Percentiles rank a stretch among this genome's conserved stretches.
These are phyloP conservation scores for Cymbopogon flexuosus DNA, from an alignment of 202 grass and related monocot genomes.

Conservation along the genomic window DNA sequence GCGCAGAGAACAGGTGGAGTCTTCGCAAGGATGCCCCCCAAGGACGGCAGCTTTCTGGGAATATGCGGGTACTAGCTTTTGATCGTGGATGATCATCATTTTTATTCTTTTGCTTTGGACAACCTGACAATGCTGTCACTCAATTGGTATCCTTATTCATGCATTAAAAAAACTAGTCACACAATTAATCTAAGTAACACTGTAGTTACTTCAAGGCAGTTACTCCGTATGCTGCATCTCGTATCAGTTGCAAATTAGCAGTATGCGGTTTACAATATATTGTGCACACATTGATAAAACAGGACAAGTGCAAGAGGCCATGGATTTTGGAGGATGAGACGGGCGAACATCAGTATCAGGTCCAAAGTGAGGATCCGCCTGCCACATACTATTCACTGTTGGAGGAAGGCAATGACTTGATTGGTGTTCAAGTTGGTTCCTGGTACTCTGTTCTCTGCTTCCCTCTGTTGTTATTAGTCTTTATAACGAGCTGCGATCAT, in stretches of 20 bases:
- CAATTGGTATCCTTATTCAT: neutral
- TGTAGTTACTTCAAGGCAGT: neutral
- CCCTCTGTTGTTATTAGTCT: neutral
- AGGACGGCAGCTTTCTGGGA: constrained; percentile 61
- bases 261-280: neutral
- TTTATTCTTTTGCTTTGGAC: neutral
- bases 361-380: constrained; percentile 53
- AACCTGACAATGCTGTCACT: neutral
- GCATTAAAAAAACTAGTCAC: neutral
- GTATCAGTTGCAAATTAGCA: neutral
- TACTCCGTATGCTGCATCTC: neutral
- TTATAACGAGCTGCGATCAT: neutral
- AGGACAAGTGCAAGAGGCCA: constrained; percentile 68
- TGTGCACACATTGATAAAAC: neutral
- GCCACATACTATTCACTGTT: constrained; percentile 74
- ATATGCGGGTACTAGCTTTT: constrained; percentile 45
- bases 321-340: constrained; percentile 89
- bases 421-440: constrained; percentile 61
- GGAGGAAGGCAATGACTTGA: constrained; percentile 50
- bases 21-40: constrained; percentile 61
- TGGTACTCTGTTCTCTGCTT: constrained; percentile 39
- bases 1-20: constrained; percentile 58
- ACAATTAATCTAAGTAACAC: neutral
- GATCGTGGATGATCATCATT: constrained; percentile 5
- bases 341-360: constrained; percentile 66